phyloP scores from a whole-genome alignment of 257 asterid genomes.

The Rhazya stricta region DNA sequence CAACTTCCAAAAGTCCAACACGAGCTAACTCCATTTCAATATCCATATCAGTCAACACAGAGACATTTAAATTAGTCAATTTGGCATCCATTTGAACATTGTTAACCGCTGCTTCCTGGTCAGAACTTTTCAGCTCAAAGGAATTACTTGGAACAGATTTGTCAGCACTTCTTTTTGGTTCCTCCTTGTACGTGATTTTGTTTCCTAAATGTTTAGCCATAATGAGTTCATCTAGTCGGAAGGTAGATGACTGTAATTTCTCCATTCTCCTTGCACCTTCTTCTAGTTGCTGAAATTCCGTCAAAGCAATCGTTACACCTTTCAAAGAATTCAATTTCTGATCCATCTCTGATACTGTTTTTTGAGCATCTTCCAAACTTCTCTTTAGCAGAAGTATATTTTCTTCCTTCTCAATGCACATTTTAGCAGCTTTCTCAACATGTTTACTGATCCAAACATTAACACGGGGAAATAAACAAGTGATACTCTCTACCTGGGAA shows the following conservation, averaged over 20 bases:
- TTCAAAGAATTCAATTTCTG: conserved; percentile 58
- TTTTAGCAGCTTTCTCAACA: conserved; percentile 67
- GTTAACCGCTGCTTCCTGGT: conserved; percentile 17
- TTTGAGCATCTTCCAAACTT: conserved; percentile 76
- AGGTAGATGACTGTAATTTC: not conserved
- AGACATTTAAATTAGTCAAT: conserved; percentile 13
- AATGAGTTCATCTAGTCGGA: conserved; percentile 24
- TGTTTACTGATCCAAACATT: conserved; percentile 60
- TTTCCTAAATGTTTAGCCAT: conserved; percentile 20
- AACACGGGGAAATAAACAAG: conserved; percentile 54
- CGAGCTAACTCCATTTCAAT: conserved; percentile 27
- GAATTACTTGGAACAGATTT: conserved; percentile 15
- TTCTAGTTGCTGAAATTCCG: conserved; percentile 53
- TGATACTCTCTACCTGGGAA: conserved; percentile 57
- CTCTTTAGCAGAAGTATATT: conserved; percentile 53
- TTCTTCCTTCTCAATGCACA: conserved; percentile 67
- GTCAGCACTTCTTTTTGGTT: conserved; percentile 24
- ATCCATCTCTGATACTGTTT: conserved; percentile 57
- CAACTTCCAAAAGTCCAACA: conserved; percentile 27
- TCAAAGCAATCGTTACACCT: conserved; percentile 61
- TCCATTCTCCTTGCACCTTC: conserved; percentile 13
- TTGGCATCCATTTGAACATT: conserved; percentile 19
- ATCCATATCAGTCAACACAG: conserved; percentile 21
- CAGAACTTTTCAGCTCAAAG: conserved; percentile 21
- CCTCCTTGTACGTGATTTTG: conserved; percentile 19